Conservation (phyloP, 1,284 basidiomycete genomes). For the Tilletia indica region DNA sequence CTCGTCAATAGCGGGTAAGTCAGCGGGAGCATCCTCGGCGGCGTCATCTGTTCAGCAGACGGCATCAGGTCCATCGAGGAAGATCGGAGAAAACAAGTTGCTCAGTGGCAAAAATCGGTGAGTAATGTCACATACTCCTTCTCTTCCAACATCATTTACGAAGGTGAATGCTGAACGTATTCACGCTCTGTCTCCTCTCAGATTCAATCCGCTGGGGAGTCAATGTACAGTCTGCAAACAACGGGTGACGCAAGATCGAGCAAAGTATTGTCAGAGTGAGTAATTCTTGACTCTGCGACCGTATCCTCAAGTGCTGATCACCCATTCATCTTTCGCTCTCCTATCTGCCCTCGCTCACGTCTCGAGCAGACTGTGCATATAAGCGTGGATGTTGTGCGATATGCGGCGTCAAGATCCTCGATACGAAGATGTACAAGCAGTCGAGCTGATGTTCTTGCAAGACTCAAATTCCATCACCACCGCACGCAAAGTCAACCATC, state of each 20-base stretch:
- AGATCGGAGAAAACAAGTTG: constrained; percentile 34
- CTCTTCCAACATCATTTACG: background rate
- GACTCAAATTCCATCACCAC: no score
- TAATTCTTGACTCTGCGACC: background rate
- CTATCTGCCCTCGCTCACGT: background rate
- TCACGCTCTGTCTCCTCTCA: constrained; percentile 22
- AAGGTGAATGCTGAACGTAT: constrained; percentile 2
- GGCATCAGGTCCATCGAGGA: constrained; percentile 18
- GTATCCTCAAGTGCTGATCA: no score
- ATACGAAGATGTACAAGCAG: constrained; percentile 35
- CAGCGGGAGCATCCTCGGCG: background rate
- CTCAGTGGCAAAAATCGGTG: constrained; percentile 25
- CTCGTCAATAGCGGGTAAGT: background rate
- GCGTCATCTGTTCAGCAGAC: constrained; percentile 14
- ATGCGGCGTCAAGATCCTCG: constrained; percentile 38
- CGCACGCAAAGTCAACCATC: no score
- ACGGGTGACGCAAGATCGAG: constrained; percentile 32
- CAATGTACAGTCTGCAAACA: constrained; percentile 40
- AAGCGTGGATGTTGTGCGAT: constrained; percentile 41
- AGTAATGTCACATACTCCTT: constrained; percentile 20
- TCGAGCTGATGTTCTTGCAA: constrained; percentile 5
- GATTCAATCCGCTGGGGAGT: constrained; percentile 31
- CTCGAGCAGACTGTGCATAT: constrained; percentile 32
- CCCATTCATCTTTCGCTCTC: background rate
- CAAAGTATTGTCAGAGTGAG: constrained; percentile 37